Conservation (phyloP, 164 flowering plant species). For the Liriodendron chinense region DNA sequence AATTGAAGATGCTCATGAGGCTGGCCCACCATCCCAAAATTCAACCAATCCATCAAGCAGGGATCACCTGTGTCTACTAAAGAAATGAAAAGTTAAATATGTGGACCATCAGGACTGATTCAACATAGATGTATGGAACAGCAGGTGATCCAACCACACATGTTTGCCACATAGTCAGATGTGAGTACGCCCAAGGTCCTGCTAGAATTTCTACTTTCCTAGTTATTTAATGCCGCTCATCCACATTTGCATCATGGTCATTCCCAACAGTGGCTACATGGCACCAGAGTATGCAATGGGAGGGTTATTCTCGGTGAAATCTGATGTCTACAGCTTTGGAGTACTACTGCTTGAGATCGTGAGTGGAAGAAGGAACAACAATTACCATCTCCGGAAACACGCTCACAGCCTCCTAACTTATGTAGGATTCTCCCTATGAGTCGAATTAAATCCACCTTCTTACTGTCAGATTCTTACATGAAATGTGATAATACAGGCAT, state of each 20-base stretch:
- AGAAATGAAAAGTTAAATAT: background rate
- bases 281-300: constrained; percentile 1
- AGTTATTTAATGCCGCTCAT: too few relatives aligned
- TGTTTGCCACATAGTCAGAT: too few relatives aligned
- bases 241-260: too few relatives aligned
- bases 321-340: constrained; percentile 1
- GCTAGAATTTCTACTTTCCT: background rate
- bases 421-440: constrained; percentile 15
- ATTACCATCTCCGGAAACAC: background rate
- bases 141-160: background rate
- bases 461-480: constrained; percentile 13
- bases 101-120: background rate
- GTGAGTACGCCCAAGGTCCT: too few relatives aligned
- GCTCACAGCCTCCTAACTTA: background rate
- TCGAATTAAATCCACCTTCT: background rate
- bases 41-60: background rate
- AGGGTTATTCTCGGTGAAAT: background rate
- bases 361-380: constrained; percentile 1
- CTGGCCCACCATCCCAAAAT: background rate
- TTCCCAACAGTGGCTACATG: background rate
- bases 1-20: background rate
- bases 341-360: background rate
- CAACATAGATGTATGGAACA: background rate
- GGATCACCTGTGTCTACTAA: background rate
- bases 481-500: constrained; percentile 25